phyloP scores from a whole-genome alignment of 768 basidiomycete genomes.

The Podaxis pistillaris region DNA sequence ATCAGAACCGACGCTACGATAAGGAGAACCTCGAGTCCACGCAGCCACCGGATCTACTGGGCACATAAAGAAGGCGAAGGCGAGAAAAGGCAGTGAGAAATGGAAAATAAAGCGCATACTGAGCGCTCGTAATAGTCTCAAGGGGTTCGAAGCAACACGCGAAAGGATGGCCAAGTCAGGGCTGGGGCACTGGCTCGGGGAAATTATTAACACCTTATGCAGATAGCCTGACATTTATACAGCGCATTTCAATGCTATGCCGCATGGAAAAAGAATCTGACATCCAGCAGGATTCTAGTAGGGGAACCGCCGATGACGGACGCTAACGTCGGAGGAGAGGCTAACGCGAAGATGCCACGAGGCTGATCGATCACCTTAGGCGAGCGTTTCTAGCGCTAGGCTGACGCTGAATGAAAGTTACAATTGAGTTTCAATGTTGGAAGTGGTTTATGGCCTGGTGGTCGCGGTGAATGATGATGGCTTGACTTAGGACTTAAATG shows the following conservation, averaged over 20 bases:
- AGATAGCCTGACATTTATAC: background rate
- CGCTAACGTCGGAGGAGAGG: background rate
- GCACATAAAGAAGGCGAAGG: background rate
- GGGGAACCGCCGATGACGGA: background rate
- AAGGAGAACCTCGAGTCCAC: background rate
- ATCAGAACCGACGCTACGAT: background rate
- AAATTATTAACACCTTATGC: background rate
- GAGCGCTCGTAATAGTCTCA: background rate
- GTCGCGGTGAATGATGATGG: background rate
- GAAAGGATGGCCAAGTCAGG: background rate
- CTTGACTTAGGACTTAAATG: background rate
- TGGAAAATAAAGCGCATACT: background rate
- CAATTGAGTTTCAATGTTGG: background rate
- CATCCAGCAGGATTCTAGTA: background rate
- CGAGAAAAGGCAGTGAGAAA: background rate
- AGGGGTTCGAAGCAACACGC: background rate
- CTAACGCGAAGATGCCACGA: background rate
- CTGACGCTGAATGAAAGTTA: background rate
- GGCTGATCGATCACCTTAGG: background rate
- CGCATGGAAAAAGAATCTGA: background rate
- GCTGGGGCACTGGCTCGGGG: background rate
- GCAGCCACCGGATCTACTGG: background rate
- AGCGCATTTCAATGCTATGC: background rate
- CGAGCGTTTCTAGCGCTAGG: background rate
- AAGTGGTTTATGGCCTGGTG: background rate